Evolutionary conservation across 2,329 filamentous ascomycete genomes (phyloP).

Genomic region (Ambrosiella xylebori): DNA sequence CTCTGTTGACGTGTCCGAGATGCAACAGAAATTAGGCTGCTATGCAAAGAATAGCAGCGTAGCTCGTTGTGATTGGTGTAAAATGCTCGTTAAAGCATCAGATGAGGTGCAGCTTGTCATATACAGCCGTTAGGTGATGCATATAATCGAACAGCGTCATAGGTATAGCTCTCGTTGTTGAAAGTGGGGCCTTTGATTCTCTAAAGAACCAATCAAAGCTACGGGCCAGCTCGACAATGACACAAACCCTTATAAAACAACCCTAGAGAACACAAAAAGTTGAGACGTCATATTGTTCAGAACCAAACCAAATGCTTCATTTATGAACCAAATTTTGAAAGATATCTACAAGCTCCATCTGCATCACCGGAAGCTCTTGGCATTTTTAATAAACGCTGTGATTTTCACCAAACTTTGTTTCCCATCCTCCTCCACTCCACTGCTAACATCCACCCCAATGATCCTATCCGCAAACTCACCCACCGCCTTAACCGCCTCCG

Average conservation of each 20-base stretch:
- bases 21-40: no score
- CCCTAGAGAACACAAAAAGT: neutral
- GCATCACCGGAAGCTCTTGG: conserved; percentile 39
- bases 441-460: conserved; percentile 80
- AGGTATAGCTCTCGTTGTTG: neutral
- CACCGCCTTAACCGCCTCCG: conserved; percentile 43
- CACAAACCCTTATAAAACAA: neutral
- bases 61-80: no score
- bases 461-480: conserved; percentile 43
- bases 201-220: neutral
- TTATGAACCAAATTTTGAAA: neutral
- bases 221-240: neutral
- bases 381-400: conserved; percentile 56
- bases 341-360: neutral
- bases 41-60: no score
- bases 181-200: neutral
- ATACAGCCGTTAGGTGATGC: neutral
- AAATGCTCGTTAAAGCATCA: no score
- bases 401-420: conserved; percentile 72
- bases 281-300: neutral
- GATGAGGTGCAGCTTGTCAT: neutral
- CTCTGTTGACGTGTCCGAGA: no score
- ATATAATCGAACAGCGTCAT: neutral
- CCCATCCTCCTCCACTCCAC: conserved; percentile 74
- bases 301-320: neutral